A percentile compares a stretch with the other conserved stretches of the same genome.
These are phyloP conservation scores for Fusarium vanettenii DNA, from an alignment of 2,329 filamentous ascomycete genomes.

Conservation along the genomic window DNA sequence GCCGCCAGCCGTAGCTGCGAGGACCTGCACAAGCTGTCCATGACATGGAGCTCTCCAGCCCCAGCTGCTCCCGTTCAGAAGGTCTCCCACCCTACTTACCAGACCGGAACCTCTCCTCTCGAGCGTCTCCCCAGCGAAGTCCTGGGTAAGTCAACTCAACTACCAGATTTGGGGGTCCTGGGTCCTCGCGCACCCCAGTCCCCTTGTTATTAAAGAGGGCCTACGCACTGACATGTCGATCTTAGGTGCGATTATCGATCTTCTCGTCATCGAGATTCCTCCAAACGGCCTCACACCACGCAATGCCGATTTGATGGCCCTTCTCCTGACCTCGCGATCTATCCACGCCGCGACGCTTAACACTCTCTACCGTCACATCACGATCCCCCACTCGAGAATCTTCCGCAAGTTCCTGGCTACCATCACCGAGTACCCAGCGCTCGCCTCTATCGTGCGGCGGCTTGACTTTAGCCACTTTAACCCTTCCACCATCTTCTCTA, in stretches of 20 bases:
- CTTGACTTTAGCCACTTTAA: conserved; percentile 90
- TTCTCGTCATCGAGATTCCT: conserved; percentile 78
- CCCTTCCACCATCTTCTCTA: conserved; percentile 80
- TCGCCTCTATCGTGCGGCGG: conserved; percentile 81
- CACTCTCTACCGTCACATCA: conserved; percentile 82
- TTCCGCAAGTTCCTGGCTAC: conserved; percentile 84
- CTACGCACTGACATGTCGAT: conserved; percentile 37
- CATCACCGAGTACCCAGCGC: conserved; percentile 71
- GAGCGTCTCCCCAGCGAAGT: conserved; percentile 78
- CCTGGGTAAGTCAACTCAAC: conserved; percentile 66
- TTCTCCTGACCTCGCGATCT: conserved; percentile 80
- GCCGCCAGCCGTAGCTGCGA: conserved; percentile 71
- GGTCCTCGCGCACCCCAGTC: conserved; percentile 15
- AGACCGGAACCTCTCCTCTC: conserved; percentile 66
- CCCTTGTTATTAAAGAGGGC: conserved; percentile 21
- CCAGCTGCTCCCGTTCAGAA: conserved; percentile 46
- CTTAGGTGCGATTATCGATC: conserved; percentile 77
- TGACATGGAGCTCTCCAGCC: conserved; percentile 63
- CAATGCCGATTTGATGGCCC: conserved; percentile 81
- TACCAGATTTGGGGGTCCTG: conserved; percentile 4
- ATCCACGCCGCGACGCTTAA: conserved; percentile 79
- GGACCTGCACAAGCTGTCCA: conserved; percentile 66
- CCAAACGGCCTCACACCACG: conserved; percentile 79
- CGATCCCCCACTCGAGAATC: conserved; percentile 84
- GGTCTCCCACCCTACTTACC: conserved; percentile 39